phyloP scores from a whole-genome alignment of 495 filamentous ascomycete species.

The Diplogelasinospora grovesii region DNA sequence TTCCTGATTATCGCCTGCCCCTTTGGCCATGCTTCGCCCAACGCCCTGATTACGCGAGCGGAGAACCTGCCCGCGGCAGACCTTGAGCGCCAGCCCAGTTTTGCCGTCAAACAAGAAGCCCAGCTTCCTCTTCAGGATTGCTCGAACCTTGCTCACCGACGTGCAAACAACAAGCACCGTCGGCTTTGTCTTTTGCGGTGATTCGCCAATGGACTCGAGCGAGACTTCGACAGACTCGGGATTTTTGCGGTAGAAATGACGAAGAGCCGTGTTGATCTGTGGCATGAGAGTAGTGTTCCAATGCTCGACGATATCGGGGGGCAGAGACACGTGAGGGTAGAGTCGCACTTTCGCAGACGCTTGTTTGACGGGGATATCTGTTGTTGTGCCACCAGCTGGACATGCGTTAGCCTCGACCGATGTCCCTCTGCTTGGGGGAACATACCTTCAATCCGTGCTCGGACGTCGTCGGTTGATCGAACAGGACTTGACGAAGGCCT shows the following conservation, averaged over 20 bases:
- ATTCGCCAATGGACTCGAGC: slow-evolving; percentile 67
- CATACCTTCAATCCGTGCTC: not conserved
- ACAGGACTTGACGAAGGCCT: not conserved
- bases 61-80: slow-evolving; percentile 62
- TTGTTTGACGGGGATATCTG: slow-evolving; percentile 15
- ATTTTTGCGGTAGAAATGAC: slow-evolving; percentile 56
- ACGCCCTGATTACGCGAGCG: slow-evolving; percentile 50
- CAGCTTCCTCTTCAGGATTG: slow-evolving; percentile 65
- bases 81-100: slow-evolving; percentile 49
- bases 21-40: slow-evolving; percentile 30
- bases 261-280: slow-evolving; percentile 53
- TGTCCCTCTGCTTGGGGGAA: not conserved
- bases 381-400: not conserved
- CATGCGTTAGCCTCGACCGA: not conserved
- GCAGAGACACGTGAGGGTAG: slow-evolving; percentile 47
- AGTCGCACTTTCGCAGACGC: slow-evolving; percentile 36
- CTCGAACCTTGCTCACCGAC: slow-evolving; percentile 62
- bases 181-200: slow-evolving; percentile 55
- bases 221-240: slow-evolving; percentile 69
- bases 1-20: slow-evolving; percentile 19
- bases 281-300: slow-evolving; percentile 70
- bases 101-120: slow-evolving; percentile 50
- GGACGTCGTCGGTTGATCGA: not conserved
- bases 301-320: slow-evolving; percentile 55
- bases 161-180: slow-evolving; percentile 72